Conservation (phyloP, 139 green algal genomes). For the Pseudopediastrum boryanum region DNA sequence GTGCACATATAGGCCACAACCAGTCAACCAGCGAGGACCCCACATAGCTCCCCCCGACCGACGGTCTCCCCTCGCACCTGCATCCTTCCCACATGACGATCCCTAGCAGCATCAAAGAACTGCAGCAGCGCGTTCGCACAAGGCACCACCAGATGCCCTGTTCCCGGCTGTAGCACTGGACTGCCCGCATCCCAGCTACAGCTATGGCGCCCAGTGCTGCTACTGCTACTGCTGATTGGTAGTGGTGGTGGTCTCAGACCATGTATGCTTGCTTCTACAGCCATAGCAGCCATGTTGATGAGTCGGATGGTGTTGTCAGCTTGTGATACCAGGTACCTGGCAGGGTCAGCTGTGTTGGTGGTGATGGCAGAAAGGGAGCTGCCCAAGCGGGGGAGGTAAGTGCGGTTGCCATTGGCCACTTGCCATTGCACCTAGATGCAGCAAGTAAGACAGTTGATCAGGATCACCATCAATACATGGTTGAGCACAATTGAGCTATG, state of each 20-base stretch:
- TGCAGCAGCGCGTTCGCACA: conserved; percentile 63
- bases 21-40: background rate
- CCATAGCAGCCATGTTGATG: conserved; percentile 65
- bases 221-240: conserved; percentile 20
- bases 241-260: conserved; percentile 53
- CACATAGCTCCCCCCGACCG: background rate
- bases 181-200: conserved; percentile 32
- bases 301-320: conserved; percentile 78
- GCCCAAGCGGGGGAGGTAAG: conserved; percentile 67
- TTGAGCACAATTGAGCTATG: too few species aligned
- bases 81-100: conserved; percentile 58
- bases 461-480: too few species aligned
- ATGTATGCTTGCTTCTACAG: conserved; percentile 54
- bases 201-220: conserved; percentile 25
- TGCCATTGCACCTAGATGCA: conserved; percentile 75
- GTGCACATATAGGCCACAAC: background rate
- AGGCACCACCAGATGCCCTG: conserved; percentile 59
- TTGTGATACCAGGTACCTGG: conserved; percentile 58
- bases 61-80: conserved; percentile 48
- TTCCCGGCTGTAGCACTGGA: conserved; percentile 33
- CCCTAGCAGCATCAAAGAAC: conserved; percentile 62
- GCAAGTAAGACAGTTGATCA: too few species aligned
- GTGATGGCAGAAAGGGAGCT: conserved; percentile 62
- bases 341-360: conserved; percentile 50
- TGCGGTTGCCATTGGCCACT: conserved; percentile 43